A percentile compares a stretch with the other conserved stretches of the same genome.
Conservation (phyloP, 2,329 filamentous ascomycete genomes). For the Aspergillus ustus region DNA sequence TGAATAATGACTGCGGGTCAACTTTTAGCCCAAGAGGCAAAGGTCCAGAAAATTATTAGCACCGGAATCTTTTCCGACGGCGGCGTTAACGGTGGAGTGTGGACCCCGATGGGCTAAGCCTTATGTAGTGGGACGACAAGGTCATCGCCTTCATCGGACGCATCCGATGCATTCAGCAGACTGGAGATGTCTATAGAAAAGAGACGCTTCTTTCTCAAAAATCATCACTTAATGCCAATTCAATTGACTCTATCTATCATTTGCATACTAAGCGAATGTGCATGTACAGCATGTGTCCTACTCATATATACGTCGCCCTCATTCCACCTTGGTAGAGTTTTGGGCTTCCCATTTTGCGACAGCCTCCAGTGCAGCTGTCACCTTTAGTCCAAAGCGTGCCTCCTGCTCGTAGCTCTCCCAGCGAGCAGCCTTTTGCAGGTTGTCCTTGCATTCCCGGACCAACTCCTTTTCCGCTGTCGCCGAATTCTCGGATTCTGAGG, state of each 20-base stretch:
- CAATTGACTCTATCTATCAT: conserved; percentile 4
- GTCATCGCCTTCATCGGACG: not conserved
- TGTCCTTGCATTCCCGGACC: conserved; percentile 58
- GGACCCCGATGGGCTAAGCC: not conserved
- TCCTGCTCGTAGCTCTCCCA: conserved; percentile 69
- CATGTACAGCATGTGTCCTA: conserved; percentile 16
- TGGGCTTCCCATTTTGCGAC: conserved; percentile 48
- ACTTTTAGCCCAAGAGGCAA: conserved; percentile 7
- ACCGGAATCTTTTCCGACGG: conserved; percentile 23
- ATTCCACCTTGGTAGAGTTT: conserved; percentile 25
- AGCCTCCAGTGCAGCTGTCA: conserved; percentile 52
- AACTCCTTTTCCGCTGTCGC: conserved; percentile 39
- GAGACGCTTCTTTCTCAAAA: not conserved
- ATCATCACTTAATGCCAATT: not conserved
- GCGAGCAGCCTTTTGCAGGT: conserved; percentile 60
- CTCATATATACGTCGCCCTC: conserved; percentile 15
- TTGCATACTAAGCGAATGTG: conserved; percentile 14
- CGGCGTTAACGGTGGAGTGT: not conserved
- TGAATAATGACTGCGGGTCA: not conserved
- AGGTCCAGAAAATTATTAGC: not conserved
- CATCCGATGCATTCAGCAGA: not conserved
- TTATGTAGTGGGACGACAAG: not conserved
- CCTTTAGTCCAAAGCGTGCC: conserved; percentile 57
- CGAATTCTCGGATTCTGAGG: conserved; percentile 9
- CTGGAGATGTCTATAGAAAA: not conserved